phyloP scores from a whole-genome alignment of 306 rosid genomes.

The Abrus pulchellus region DNA sequence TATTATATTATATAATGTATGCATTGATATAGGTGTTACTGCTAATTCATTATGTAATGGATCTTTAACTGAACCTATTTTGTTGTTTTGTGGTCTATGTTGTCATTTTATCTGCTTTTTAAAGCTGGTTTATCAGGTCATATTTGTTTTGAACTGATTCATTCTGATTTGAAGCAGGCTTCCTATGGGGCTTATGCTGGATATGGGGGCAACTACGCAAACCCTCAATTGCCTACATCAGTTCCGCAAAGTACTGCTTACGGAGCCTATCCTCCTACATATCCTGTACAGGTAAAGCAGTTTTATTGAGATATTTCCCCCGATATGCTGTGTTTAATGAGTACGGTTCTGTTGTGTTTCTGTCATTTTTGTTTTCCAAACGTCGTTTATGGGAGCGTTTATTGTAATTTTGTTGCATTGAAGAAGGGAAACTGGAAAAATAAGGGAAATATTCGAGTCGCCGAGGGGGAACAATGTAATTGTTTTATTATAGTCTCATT shows the following conservation, averaged over 20 bases:
- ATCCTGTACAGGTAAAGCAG: slow-evolving; percentile 83
- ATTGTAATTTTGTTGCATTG: background rate
- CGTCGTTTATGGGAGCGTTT: background rate
- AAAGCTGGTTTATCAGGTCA: background rate
- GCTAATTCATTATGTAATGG: slow-evolving; percentile 5
- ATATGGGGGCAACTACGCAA: slow-evolving; percentile 74
- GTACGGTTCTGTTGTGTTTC: background rate
- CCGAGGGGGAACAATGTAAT: background rate
- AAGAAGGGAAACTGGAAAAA: slow-evolving; percentile 12
- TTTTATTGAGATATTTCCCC: slow-evolving; percentile 21
- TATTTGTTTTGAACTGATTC: slow-evolving; percentile 1
- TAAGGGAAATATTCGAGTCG: background rate
- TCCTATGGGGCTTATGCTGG: slow-evolving; percentile 79
- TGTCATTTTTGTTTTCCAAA: background rate
- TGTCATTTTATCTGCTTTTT: background rate
- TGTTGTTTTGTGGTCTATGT: background rate
- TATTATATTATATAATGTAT: background rate
- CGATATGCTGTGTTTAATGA: background rate
- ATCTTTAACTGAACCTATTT: background rate
- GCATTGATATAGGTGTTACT: background rate
- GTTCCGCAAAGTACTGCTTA: slow-evolving; percentile 78
- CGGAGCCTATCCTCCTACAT: slow-evolving; percentile 84
- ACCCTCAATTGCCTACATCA: slow-evolving; percentile 68
- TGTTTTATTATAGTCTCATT: background rate
- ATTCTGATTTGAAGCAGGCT: slow-evolving; percentile 62